These are phyloP conservation scores for Xylariaceae sp. DNA, from an alignment of 2,329 filamentous ascomycete species.

Conservation along the genomic window DNA sequence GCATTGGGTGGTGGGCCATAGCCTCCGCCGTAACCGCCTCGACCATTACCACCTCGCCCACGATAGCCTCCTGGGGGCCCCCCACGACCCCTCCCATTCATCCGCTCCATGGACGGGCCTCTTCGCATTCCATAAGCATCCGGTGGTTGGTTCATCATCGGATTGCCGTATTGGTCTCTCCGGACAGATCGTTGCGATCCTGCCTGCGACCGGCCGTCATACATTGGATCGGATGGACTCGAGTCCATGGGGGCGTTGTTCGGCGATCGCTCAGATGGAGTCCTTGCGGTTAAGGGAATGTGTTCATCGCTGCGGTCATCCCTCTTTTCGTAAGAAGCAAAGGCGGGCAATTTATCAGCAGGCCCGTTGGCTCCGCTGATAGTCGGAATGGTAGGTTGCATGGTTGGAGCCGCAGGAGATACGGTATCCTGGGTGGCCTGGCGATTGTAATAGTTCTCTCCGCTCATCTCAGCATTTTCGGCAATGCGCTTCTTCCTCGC, in stretches of 20 bases:
- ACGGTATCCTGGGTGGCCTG: slow-evolving; percentile 52
- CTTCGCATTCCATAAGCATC: slow-evolving; percentile 44
- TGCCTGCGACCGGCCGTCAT: slow-evolving; percentile 33
- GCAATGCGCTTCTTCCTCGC: slow-evolving; percentile 88
- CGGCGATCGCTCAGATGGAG: slow-evolving; percentile 55
- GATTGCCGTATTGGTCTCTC: slow-evolving; percentile 63
- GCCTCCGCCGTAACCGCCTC: slow-evolving; percentile 34
- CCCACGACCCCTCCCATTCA: slow-evolving; percentile 53
- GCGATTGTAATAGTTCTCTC: slow-evolving; percentile 81
- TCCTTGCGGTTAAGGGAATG: slow-evolving; percentile 64
- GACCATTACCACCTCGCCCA: slow-evolving; percentile 48
- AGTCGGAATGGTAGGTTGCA: slow-evolving; percentile 56
- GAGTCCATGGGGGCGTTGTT: slow-evolving; percentile 39
- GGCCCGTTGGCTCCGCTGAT: slow-evolving; percentile 52
- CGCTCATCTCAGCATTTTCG: slow-evolving; percentile 96
- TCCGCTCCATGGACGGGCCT: slow-evolving; percentile 43
- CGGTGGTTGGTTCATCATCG: slow-evolving; percentile 37
- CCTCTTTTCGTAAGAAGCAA: slow-evolving; percentile 64
- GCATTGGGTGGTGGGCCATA: too few species aligned
- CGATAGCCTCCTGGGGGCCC: slow-evolving; percentile 42
- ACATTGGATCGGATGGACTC: slow-evolving; percentile 29
- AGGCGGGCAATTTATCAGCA: slow-evolving; percentile 42
- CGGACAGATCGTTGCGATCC: slow-evolving; percentile 32
- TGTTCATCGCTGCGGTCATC: slow-evolving; percentile 65
- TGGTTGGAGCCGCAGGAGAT: slow-evolving; percentile 33